These are phyloP conservation scores for Plasmodium sp. DNA, from an alignment of 169 alveolate genomes.

Conservation along the genomic window DNA sequence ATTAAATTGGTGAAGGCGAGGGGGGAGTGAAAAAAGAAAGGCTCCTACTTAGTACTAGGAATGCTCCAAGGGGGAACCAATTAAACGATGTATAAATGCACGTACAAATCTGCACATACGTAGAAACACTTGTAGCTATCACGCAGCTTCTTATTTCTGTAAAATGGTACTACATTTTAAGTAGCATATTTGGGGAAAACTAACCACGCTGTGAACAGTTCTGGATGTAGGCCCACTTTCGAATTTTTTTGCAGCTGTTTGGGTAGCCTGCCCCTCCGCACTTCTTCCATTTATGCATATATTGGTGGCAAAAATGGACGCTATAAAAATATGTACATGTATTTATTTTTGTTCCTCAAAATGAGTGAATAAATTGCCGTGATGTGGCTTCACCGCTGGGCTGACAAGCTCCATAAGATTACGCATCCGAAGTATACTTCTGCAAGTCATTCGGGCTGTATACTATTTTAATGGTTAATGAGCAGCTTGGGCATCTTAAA, in stretches of 20 bases:
- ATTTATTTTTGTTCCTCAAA: not conserved
- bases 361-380: not conserved
- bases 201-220: not conserved
- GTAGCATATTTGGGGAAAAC: not conserved
- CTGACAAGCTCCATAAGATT: not conserved
- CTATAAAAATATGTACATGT: not conserved
- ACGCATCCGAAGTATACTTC: constrained; percentile 18
- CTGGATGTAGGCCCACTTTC: not conserved
- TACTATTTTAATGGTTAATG: constrained; percentile 84
- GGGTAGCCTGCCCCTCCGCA: not conserved
- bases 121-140: not conserved
- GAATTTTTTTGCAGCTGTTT: not conserved
- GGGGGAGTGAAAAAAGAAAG: not conserved
- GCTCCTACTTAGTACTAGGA: not conserved
- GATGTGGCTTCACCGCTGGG: not conserved
- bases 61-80: not conserved
- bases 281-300: not conserved
- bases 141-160: not conserved
- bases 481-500: constrained; percentile 90
- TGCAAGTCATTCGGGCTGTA: constrained; percentile 50
- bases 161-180: not conserved
- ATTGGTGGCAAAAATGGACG: not conserved
- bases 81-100: not conserved
- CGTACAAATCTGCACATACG: not conserved
- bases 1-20: not conserved